A percentile compares a stretch with the other conserved stretches of the same genome.
These are phyloP conservation scores for Microstroma glucosiphilum DNA, from an alignment of 1,284 basidiomycete species.

Conservation along the genomic window DNA sequence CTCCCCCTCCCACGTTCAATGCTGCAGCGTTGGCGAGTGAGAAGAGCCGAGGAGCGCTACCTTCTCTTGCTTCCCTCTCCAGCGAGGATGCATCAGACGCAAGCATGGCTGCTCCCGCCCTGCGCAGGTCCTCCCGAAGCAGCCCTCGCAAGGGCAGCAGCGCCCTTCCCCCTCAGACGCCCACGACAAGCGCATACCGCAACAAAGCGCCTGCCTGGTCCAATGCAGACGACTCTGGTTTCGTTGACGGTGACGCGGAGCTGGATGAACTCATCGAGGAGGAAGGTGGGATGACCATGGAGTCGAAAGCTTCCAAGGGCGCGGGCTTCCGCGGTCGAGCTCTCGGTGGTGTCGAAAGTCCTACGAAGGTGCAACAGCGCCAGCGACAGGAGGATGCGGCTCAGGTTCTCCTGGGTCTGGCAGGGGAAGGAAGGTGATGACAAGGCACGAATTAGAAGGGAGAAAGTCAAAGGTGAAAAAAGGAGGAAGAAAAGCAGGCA, in stretches of 20 bases:
- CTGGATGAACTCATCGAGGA: neutral
- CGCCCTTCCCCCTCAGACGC: neutral
- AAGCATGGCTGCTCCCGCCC: neutral
- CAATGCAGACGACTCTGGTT: slow-evolving; percentile 8
- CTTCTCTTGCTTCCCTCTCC: neutral
- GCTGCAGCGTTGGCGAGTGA: neutral
- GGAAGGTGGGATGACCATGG: neutral
- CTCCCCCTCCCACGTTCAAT: neutral
- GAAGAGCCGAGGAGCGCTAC: neutral
- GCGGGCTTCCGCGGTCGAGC: neutral
- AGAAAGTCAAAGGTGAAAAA: neutral
- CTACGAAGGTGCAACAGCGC: slow-evolving; percentile 4
- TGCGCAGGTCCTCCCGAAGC: neutral
- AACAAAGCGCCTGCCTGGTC: neutral
- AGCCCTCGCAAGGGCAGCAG: neutral
- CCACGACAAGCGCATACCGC: neutral
- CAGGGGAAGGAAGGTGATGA: slow-evolving; percentile 4
- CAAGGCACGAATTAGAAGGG: neutral
- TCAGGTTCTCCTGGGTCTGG: slow-evolving; percentile 1
- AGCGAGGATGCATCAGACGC: too few species aligned
- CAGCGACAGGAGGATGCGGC: slow-evolving; percentile 5
- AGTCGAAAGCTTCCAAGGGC: neutral
- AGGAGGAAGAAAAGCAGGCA: neutral
- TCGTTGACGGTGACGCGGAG: neutral
- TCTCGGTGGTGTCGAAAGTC: neutral